A percentile compares a stretch with the other conserved stretches of the same genome.
Evolutionary conservation across 352 stramenopile species (phyloP).

Genomic region (Pythium myriotylum): DNA sequence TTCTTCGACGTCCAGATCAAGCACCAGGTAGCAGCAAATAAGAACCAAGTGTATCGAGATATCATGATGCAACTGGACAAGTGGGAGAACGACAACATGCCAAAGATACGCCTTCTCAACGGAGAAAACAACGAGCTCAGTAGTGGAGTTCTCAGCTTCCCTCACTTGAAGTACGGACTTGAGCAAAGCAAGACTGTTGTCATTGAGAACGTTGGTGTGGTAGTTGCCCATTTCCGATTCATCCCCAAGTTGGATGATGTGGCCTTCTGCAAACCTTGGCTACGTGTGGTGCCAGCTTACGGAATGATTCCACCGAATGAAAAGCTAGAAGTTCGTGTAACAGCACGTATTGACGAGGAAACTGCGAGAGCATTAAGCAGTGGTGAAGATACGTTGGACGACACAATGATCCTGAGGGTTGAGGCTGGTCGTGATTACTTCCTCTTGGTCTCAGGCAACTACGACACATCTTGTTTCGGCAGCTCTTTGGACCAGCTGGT

Average conservation of each 20-base stretch:
- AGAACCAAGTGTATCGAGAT: conserved; percentile 90
- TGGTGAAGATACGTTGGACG: conserved; percentile 92
- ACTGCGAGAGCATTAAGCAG: conserved; percentile 91
- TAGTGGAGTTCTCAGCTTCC: conserved; percentile 67
- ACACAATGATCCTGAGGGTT: conserved; percentile 96
- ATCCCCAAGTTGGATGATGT: conserved; percentile 89
- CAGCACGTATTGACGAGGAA: conserved; percentile 86
- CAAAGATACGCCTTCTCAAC: conserved; percentile 88
- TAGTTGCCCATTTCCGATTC: conserved; percentile 95
- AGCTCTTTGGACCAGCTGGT: conserved; percentile 95
- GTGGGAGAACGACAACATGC: conserved; percentile 96
- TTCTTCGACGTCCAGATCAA: conserved; percentile 92
- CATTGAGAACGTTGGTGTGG: conserved; percentile 92
- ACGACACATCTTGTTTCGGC: conserved; percentile 95
- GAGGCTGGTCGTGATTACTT: conserved; percentile 97
- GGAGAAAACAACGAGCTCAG: conserved; percentile 41
- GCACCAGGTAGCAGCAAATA: conserved; percentile 91
- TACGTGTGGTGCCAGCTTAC: conserved; percentile 88
- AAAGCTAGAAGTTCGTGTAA: conserved; percentile 90
- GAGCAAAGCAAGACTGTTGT: conserved; percentile 64
- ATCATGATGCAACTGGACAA: conserved; percentile 95
- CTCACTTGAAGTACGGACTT: conserved; percentile 61
- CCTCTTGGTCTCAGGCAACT: conserved; percentile 91
- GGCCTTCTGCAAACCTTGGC: conserved; percentile 91
- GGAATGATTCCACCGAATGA: conserved; percentile 87